Conservation (phyloP, 192 early-diverging fungal genomes). For the Helicostylum pulchrum region DNA sequence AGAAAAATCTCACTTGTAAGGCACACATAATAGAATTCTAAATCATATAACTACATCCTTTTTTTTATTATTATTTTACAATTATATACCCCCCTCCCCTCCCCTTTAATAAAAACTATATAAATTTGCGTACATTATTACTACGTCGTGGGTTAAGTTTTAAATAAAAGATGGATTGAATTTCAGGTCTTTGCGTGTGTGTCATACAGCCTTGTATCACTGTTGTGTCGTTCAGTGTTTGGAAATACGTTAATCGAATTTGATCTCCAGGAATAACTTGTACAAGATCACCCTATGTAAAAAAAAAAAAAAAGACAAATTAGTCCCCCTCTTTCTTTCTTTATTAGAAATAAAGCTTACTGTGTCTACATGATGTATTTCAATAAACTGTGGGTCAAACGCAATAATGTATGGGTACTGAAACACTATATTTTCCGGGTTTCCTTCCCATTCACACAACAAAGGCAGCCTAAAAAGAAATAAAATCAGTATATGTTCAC, state of each 20-base stretch:
- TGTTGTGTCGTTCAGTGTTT: constrained; percentile 8
- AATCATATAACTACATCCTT: not conserved
- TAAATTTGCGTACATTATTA: constrained; percentile 1
- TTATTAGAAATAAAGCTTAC: constrained; percentile 22
- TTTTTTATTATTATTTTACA: constrained; percentile 1
- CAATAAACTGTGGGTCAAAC: constrained; percentile 86
- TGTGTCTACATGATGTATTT: constrained; percentile 80
- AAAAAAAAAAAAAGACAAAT: not conserved
- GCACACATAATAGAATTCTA: not conserved
- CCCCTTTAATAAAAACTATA: not conserved
- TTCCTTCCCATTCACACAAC: constrained; percentile 37
- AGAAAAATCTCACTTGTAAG: constrained; percentile 3
- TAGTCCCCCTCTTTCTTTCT: not conserved
- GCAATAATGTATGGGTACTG: constrained; percentile 87
- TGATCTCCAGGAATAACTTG: constrained; percentile 58
- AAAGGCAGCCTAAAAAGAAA: constrained; percentile 13
- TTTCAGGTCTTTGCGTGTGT: constrained; percentile 22
- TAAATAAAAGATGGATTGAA: constrained; percentile 20
- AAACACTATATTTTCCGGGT: constrained; percentile 48
- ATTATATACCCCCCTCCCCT: not conserved
- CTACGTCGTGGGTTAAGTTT: not conserved
- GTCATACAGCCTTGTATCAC: constrained; percentile 36
- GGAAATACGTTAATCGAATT: constrained; percentile 43
- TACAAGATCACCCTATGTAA: constrained; percentile 47
- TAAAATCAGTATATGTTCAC: too few species aligned